Conservation (phyloP, 2,329 filamentous ascomycete genomes). For the Cadophora sp. region DNA sequence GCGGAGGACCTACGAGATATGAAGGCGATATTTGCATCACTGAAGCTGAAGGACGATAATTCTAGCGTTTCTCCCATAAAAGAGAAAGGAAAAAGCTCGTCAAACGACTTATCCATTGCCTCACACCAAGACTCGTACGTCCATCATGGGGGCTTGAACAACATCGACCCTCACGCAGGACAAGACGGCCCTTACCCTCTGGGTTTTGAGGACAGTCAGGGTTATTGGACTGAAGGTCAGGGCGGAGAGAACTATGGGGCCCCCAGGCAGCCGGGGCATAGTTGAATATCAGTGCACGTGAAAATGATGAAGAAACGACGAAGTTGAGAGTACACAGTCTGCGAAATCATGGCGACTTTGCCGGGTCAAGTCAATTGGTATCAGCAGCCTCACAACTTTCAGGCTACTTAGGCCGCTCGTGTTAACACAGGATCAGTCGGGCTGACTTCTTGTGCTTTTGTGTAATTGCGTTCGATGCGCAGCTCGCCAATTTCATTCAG, state of each 20-base stretch:
- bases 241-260: neutral
- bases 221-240: slow-evolving; percentile 24
- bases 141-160: slow-evolving; percentile 15
- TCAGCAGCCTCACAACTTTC: neutral
- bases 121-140: slow-evolving; percentile 22
- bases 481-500: neutral
- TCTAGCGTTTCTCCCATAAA: slow-evolving; percentile 19
- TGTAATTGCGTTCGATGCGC: neutral
- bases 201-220: slow-evolving; percentile 28
- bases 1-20: slow-evolving; percentile 76
- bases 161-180: slow-evolving; percentile 10
- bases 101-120: slow-evolving; percentile 25
- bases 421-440: neutral
- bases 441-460: neutral
- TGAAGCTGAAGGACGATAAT: slow-evolving; percentile 57
- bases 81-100: slow-evolving; percentile 15
- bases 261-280: neutral
- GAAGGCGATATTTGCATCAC: slow-evolving; percentile 72
- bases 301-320: neutral
- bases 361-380: neutral
- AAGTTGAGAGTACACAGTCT: neutral
- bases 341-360: neutral
- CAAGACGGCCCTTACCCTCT: slow-evolving; percentile 30
- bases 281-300: neutral
- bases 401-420: neutral